Evolutionary conservation across 2,329 filamentous ascomycete genomes (phyloP), one percentile per base, ranked within the genome.

Genomic region (Lecanosticta acicola): DNA sequence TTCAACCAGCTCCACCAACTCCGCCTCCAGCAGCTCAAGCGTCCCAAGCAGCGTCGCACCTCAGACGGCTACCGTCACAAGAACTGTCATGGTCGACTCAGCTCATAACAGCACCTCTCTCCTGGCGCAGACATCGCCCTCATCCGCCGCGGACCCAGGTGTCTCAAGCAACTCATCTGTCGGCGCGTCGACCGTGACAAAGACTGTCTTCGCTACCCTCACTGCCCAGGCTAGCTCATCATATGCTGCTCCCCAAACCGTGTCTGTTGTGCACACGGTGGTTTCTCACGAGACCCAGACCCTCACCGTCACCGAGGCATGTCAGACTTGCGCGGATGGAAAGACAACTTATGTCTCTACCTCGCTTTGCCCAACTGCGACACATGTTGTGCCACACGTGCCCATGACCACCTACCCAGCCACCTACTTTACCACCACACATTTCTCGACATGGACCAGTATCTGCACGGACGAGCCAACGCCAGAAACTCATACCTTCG

Each of bases 401-500:
- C 21, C 17, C 5, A n/a, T 41, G 14, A 32, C 24, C 20, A 41
- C 39, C 39, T 41, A 41, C 14, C 39, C 39, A 7, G 39, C 39
- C 14, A 41, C 21, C 14, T 32, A 26, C 20, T 14, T 21, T 8
- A 32, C 21, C 13, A 14, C 21, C 8, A 41, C 39, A 3, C 18
- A 13, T 9, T 32, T 13, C 24, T 41, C 24, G 10, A 41, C 39
- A 5, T 41, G 5, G n/a, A 19, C 13, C 19, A 39, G 37, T 16
- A 10, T 16, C 20, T 39, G 37, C 37, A 24, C 17, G 18, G 37
- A 39, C 3, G 7, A 11, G 3, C 19, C 18, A 16, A 21, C 20
- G 7, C 37, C 37, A 3, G 14, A 8, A 3, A 26, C 20, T 4
- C 18, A 13, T 32, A 17, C 39, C 13, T 3, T 32, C 14, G 20